Evolutionary conservation across 2,329 filamentous ascomycete species (phyloP), one percentile per base, ranked within the genome.

Genomic region (Aaosphaeria arxii): DNA sequence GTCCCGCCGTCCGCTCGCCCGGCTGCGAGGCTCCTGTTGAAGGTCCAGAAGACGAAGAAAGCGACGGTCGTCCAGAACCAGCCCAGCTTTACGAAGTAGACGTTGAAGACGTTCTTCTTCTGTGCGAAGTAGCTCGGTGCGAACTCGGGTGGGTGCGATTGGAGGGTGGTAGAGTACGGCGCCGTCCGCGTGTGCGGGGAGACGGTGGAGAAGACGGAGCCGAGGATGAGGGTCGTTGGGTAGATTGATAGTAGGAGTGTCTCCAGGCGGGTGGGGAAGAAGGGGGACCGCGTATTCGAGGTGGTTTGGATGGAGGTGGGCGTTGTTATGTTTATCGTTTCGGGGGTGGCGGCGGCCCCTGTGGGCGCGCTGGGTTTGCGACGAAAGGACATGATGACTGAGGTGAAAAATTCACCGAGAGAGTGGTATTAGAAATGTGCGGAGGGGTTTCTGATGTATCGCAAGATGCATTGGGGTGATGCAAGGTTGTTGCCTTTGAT

Each of bases 81-180:
- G 52, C 92, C 92, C 46, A 88, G 79, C 77, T 99, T 99, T 63
- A 99, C 94, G 65, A 97, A 99, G 61, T 91, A 81, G 42, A 88
- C 71, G 67, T 99, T 99, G 80, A 97, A 88, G 45, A 96, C 61
- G 74, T 99, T 99, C 69, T 84, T 81, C 73, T 99, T 99, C 60
- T 87, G 87, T 42, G 94, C 92, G 69, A 99, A 99, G 77, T 97
- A 99, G 66, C 81, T 86, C 2, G 88, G 88, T 44, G 86, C 82
- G 4, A 77, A 69, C 38, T 70, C 65, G 48, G 70, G 78, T 4
- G 77, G 71, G 71, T 89, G 86, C 9, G 86, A 80, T 64, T 91
- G 87, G 28, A 79, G 70, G 38, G 73, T 62, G 2, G 77, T 69
- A 54, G 84, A 82, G 75, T 89, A 90, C 4, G 81, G 77, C 1